Conservation (phyloP, 352 stramenopile genomes). For the Phytopythium kandeliae region DNA sequence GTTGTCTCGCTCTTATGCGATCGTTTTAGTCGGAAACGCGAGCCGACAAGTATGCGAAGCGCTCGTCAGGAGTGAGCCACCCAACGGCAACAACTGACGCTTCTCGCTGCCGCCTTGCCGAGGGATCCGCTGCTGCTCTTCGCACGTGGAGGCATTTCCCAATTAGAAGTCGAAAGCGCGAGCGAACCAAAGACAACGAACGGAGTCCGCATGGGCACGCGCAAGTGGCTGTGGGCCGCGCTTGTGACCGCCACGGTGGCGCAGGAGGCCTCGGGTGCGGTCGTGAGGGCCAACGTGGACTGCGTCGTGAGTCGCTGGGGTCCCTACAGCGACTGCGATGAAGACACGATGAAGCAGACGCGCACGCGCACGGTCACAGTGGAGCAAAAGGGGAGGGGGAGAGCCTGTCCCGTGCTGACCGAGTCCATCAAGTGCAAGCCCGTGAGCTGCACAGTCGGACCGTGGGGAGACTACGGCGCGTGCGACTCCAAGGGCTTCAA, state of each 20-base stretch:
- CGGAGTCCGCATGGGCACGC: neutral
- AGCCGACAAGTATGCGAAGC: no score
- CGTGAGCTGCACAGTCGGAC: conserved; percentile 29
- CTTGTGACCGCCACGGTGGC: neutral
- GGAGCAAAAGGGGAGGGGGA: conserved; percentile 18
- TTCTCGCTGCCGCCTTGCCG: no score
- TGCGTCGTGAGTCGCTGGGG: conserved; percentile 46
- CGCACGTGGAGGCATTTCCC: neutral
- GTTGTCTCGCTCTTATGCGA: no score
- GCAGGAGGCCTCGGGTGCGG: neutral
- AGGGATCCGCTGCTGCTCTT: no score
- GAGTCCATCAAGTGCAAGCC: conserved; percentile 41
- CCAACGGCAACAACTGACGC: no score
- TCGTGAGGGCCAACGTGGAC: conserved; percentile 29
- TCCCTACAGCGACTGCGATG: conserved; percentile 26
- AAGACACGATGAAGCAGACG: conserved; percentile 36
- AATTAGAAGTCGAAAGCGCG: neutral
- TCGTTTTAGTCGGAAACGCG: no score
- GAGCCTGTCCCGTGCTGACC: conserved; percentile 20
- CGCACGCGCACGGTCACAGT: conserved; percentile 17
- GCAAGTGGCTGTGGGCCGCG: neutral
- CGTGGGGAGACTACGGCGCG: conserved; percentile 25
- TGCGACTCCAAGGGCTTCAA: conserved; percentile 32
- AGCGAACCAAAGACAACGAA: neutral
- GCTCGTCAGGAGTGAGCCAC: no score